Evolutionary conservation across 768 basidiomycete genomes (phyloP).

Genomic region (Panus rudis): DNA sequence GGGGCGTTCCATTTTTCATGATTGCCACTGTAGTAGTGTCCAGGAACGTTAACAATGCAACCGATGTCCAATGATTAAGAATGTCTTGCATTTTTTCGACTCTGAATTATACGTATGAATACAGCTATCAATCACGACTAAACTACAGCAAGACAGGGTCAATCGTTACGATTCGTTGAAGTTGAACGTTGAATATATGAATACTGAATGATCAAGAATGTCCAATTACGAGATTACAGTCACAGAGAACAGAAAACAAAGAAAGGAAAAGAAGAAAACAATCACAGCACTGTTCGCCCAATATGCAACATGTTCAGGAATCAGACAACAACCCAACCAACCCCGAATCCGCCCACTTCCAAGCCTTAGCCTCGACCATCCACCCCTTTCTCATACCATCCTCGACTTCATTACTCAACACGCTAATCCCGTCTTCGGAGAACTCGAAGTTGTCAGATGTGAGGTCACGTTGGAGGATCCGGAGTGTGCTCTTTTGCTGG

Average conservation of each 20-base stretch:
- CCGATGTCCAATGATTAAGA: too few relatives aligned
- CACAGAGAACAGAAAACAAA: conserved; percentile 1
- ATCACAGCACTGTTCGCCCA: neutral
- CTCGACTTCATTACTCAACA: conserved; percentile 19
- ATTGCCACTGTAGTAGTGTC: too few relatives aligned
- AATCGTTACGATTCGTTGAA: too few relatives aligned
- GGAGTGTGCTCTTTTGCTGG: conserved; percentile 6
- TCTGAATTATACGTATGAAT: too few relatives aligned
- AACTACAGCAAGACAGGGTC: too few relatives aligned
- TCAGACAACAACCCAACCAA: neutral
- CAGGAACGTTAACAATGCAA: too few relatives aligned
- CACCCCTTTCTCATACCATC: conserved; percentile 23
- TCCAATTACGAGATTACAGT: conserved; percentile 1
- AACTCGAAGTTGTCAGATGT: conserved; percentile 21
- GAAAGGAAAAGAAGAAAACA: conserved; percentile 3
- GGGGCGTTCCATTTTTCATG: too few relatives aligned
- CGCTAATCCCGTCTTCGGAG: conserved; percentile 20
- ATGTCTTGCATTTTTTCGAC: too few relatives aligned
- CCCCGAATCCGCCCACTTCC: conserved; percentile 19
- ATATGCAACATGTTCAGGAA: neutral
- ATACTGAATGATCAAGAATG: conserved; percentile 1
- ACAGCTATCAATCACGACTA: too few relatives aligned
- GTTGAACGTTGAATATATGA: too few relatives aligned
- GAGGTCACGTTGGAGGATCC: conserved; percentile 19
- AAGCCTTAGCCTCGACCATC: conserved; percentile 24